These are phyloP conservation scores for Didymella arachidicola DNA, from an alignment of 2,329 filamentous ascomycete species.

Conservation along the genomic window DNA sequence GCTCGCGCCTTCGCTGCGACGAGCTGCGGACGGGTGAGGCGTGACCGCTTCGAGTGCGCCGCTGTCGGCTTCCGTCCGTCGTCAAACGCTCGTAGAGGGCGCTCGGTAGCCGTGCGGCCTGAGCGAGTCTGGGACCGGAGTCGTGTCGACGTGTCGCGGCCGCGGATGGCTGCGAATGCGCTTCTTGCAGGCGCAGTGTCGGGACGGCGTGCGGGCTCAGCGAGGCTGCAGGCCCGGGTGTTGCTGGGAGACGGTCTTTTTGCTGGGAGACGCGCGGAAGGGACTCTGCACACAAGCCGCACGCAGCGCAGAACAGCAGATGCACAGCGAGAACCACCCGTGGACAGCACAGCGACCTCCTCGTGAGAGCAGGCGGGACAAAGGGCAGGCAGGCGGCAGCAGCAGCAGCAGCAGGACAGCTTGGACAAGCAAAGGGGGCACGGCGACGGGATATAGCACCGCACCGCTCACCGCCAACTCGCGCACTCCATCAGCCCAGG, in stretches of 20 bases:
- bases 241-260: slow-evolving; percentile 17
- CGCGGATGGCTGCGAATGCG: slow-evolving; percentile 5
- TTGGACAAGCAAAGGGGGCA: slow-evolving; percentile 8
- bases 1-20: slow-evolving; percentile 22
- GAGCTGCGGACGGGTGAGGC: slow-evolving; percentile 28
- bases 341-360: not conserved
- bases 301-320: slow-evolving; percentile 1
- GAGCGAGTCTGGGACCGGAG: slow-evolving; percentile 15
- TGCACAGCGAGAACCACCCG: slow-evolving; percentile 3
- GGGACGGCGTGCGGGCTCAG: slow-evolving; percentile 10
- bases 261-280: slow-evolving; percentile 15
- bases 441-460: slow-evolving; percentile 13
- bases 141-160: not conserved
- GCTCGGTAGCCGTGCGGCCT: slow-evolving; percentile 25
- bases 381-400: slow-evolving; percentile 5
- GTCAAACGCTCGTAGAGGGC: slow-evolving; percentile 27
- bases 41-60: slow-evolving; percentile 33
- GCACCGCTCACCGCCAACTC: slow-evolving; percentile 23
- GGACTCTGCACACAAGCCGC: slow-evolving; percentile 14
- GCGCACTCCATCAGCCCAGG: slow-evolving; percentile 6
- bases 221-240: slow-evolving; percentile 18
- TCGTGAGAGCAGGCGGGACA: slow-evolving; percentile 1
- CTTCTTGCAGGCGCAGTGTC: not conserved
- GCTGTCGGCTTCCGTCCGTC: slow-evolving; percentile 20
- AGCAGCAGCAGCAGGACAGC: not conserved